Base-by-base conservation (phyloP, 148 eudicot species). In the Cornus controversa region DNA sequence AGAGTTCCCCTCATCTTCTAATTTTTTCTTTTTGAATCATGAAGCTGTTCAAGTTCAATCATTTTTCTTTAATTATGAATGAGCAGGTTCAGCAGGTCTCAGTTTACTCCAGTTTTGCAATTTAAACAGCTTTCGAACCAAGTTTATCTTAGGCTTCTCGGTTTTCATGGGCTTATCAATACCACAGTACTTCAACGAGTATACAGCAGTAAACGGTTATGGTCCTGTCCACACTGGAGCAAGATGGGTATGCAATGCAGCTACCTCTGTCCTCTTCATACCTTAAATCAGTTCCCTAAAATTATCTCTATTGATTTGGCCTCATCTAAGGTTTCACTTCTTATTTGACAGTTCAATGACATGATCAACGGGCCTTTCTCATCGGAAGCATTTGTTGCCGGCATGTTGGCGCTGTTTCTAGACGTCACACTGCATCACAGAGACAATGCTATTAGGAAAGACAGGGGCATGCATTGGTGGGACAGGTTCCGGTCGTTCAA, bases 311-410 rank as follows among this genome's bases (percentile, higher is more conserved):
- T 65, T 10, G 11, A 18, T 58, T 62, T 36, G 31, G 4, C 8
- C 31, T 14, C 42, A 28, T 0, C 34, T n/a, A 37, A 29, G 23
- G 28, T 53, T 63, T 34, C 23, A 5, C 26, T 76, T 50, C 6
- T 72, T 20, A 10, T 77, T 67, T 74, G 74, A 71, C 95, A 95
- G 99, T 93, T 91, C 86, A 95, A 95, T 58, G 99, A 95, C 75
- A 95, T 95, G 94, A 84, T 95, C 75, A 94, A 94, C 40, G 94
- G 92, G 25, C 96, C 98, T 1, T 93, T 91, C 84, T 91, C 97
- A 22, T 95, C 98, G 7, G 94, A 91, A 79, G 82, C 98, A 69
- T 95, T 95, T 50, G 93, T 95, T 66, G 98, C 91, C 10, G 98
- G 98, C 5, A 1, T 90, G 53, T 11, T 95, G 81, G 97, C 97